Base-by-base conservation (phyloP, 148 eudicot species). In the Rhododendron ferrugineum region DNA sequence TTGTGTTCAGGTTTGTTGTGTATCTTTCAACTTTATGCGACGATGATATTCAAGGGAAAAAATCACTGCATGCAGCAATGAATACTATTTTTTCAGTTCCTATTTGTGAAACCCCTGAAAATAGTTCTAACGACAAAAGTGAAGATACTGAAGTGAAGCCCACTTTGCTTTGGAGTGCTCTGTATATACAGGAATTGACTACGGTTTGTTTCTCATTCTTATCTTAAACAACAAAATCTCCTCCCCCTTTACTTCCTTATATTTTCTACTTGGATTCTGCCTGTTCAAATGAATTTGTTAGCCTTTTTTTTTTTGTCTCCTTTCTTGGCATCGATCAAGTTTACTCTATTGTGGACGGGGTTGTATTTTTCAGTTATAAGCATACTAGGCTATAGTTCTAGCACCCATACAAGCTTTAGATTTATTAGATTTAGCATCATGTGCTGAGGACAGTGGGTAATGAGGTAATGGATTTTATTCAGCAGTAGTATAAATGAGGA, bases 11-110 rank as follows among this genome's bases (percentile, higher is more conserved):
- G 96, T 96, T 90, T 90, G 93, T 96, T 84, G 84, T 90, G 36
- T 90, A 95, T 89, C 92, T 96, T 79, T 96, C 99, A 80, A 78
- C 91, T 79, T 34, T 90, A 50, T 96, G 99, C 86, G 91, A 90
- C 82, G 91, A 95, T 85, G 93, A 91, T 68, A 80, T 42, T 84
- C 86, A 93, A 87, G 99, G 99, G 80, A 92, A 94, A 89, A 89
- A 89, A 78, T 82, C 86, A 80, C 87, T 95, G 85, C 88, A 82
- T 79, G 92, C 93, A 82, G 98, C 97, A 44, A 85, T 93, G 9
- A 84, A 85, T 81, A 87, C 90, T 82, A 88, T 97, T 73, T 94
- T 91, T 79, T 85, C 93, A 44, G 79, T 72, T 83, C 87, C 90
- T 52, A 47, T 28, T 78, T 85, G 90, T 76, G 91, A 64, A 85